Percentiles rank a stretch among this genome's conserved stretches.
Evolutionary conservation across 108 stramenopile species (phyloP).

Genomic region (Cyclotella sp.): DNA sequence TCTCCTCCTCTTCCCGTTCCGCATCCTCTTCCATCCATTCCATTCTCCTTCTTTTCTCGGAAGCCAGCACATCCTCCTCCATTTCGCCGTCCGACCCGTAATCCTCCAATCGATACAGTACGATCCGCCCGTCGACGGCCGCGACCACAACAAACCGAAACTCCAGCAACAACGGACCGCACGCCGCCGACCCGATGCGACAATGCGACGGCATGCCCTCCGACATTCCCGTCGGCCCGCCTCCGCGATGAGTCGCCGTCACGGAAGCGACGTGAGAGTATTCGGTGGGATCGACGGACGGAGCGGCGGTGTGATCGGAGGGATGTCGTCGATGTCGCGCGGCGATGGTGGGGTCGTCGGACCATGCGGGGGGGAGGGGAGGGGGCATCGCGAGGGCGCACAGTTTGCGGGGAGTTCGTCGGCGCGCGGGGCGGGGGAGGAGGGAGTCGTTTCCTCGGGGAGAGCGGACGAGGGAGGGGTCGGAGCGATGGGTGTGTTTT

Average conservation of each 20-base stretch:
- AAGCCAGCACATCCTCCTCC: conserved; percentile 40
- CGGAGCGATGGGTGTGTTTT: not conserved
- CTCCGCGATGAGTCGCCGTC: no score
- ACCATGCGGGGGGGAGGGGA: conserved; percentile 26
- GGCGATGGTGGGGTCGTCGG: conserved; percentile 7
- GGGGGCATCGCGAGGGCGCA: conserved; percentile 36
- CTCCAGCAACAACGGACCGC: conserved; percentile 43
- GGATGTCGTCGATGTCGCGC: no score
- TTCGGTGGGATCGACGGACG: not conserved
- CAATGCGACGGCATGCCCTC: conserved; percentile 23
- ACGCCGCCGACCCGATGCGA: conserved; percentile 42
- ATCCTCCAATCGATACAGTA: conserved; percentile 36
- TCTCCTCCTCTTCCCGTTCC: conserved; percentile 12
- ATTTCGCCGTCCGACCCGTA: conserved; percentile 13
- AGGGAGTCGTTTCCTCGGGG: not conserved
- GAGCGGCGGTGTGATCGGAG: not conserved
- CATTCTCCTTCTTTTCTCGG: conserved; percentile 26
- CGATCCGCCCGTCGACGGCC: conserved; percentile 44
- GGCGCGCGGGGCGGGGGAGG: conserved; percentile 1
- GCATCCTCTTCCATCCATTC: conserved; percentile 54
- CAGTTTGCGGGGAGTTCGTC: conserved; percentile 43
- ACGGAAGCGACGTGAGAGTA: no score
- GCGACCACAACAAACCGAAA: conserved; percentile 35
- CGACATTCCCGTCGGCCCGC: no score
- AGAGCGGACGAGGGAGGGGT: not conserved